Conservation (phyloP, 768 basidiomycete species). For the Tricholoma saponaceum region DNA sequence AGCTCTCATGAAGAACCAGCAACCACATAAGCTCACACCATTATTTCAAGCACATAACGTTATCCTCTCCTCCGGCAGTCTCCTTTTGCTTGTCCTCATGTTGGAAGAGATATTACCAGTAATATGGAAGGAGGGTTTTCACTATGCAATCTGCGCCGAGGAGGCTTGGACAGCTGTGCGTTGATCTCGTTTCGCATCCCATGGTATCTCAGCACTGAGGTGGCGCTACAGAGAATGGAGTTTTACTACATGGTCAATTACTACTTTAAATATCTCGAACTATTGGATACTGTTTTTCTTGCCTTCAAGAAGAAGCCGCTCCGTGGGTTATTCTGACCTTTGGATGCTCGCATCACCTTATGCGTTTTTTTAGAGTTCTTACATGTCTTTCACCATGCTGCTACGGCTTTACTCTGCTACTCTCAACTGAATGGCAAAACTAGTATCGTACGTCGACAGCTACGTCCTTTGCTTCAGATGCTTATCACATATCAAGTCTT, state of each 20-base stretch:
- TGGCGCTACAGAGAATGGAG: conserved; percentile 65
- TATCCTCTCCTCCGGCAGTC: conserved; percentile 79
- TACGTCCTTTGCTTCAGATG: background rate
- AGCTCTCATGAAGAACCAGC: conserved; percentile 76
- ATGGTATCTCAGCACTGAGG: conserved; percentile 3
- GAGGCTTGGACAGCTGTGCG: conserved; percentile 85
- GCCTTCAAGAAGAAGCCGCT: conserved; percentile 98
- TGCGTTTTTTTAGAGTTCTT: conserved; percentile 67
- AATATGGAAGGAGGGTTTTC: conserved; percentile 64
- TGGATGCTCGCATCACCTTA: conserved; percentile 4
- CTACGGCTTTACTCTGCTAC: conserved; percentile 93
- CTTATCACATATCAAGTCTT: conserved; percentile 57
- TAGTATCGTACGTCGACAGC: conserved; percentile 66
- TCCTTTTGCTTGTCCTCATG: conserved; percentile 84
- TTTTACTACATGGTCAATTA: conserved; percentile 99
- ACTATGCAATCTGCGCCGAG: conserved; percentile 72
- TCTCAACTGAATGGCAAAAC: conserved; percentile 93
- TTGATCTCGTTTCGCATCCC: conserved; percentile 15
- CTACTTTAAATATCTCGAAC: conserved; percentile 96
- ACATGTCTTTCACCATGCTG: conserved; percentile 99
- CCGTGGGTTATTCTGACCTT: conserved; percentile 44
- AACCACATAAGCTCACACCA: conserved; percentile 70
- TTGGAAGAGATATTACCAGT: conserved; percentile 88
- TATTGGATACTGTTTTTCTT: conserved; percentile 95
- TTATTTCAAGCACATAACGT: conserved; percentile 92